Conservation (phyloP, 1,284 basidiomycete genomes). For the Phellopilus nigrolimitatus region DNA sequence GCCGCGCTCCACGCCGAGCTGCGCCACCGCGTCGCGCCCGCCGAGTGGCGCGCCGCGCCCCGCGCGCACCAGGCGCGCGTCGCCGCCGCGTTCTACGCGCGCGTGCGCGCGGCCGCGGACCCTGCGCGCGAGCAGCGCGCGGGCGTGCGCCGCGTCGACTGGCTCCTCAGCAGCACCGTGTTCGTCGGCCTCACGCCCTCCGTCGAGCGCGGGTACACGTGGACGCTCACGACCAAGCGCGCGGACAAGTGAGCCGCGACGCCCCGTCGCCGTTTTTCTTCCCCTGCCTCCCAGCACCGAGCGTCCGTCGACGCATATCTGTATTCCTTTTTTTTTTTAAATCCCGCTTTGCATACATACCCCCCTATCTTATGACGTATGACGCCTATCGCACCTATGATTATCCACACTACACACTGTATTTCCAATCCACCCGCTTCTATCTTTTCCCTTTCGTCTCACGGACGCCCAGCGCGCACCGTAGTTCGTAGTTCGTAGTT, state of each 20-base stretch:
- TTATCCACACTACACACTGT: constrained; percentile 2
- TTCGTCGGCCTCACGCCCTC: constrained; percentile 47
- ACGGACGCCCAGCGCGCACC: no score
- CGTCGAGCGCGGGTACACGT: constrained; percentile 32
- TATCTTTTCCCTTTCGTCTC: neutral
- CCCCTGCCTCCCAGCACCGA: neutral
- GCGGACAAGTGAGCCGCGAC: constrained; percentile 14
- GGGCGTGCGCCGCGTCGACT: constrained; percentile 45
- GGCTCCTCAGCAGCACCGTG: constrained; percentile 39
- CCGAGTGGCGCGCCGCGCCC: constrained; percentile 40
- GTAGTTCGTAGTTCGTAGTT: no score
- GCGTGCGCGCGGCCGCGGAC: constrained; percentile 34
- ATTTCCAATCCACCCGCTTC: neutral
- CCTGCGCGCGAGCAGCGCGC: constrained; percentile 30
- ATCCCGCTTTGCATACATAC: neutral
- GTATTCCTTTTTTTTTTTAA: neutral
- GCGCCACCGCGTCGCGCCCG: constrained; percentile 31
- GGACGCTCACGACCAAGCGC: constrained; percentile 36
- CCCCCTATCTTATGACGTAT: neutral
- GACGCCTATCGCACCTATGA: neutral
- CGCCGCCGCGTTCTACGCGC: constrained; percentile 36
- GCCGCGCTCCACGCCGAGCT: constrained; percentile 38
- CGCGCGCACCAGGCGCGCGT: constrained; percentile 38
- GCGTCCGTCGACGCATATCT: neutral
- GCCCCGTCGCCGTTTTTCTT: neutral